Conservation (phyloP, 2,329 filamentous ascomycete genomes). For the Rachicladosporium sp. region DNA sequence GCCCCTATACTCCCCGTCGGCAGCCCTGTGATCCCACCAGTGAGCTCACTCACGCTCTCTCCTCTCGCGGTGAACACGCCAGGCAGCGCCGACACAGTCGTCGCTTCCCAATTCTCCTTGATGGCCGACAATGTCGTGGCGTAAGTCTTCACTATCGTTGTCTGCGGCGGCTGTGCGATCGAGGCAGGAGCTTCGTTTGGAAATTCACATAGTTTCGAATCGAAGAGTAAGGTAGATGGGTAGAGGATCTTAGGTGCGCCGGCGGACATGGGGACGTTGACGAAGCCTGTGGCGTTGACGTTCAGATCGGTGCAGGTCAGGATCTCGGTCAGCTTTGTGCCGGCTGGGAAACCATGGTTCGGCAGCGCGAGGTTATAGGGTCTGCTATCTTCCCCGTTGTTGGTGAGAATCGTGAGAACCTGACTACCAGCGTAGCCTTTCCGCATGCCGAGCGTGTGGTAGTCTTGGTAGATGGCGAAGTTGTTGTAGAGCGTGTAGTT, state of each 20-base stretch:
- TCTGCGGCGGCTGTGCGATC: constrained; percentile 3
- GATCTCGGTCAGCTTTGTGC: constrained; percentile 21
- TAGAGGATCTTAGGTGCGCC: constrained; percentile 26
- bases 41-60: constrained; percentile 44
- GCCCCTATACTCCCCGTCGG: too few relatives aligned
- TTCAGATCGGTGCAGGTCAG: constrained; percentile 21
- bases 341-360: constrained; percentile 18
- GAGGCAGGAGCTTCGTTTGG: constrained; percentile 1
- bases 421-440: constrained; percentile 28
- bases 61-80: not conserved
- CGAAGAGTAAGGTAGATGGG: constrained; percentile 13
- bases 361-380: constrained; percentile 23
- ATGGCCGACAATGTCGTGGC: constrained; percentile 2
- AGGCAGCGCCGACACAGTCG: constrained; percentile 2
- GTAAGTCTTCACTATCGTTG: constrained; percentile 2
- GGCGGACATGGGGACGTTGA: constrained; percentile 22
- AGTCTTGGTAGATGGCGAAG: constrained; percentile 32
- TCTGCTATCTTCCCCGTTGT: constrained; percentile 25
- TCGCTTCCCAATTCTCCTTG: not conserved
- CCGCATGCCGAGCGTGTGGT: constrained; percentile 32
- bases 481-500: constrained; percentile 32
- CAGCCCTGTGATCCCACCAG: constrained; percentile 50
- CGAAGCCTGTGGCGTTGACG: constrained; percentile 14
- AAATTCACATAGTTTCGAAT: constrained; percentile 16
- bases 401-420: constrained; percentile 34